Base-by-base conservation (phyloP, 495 filamentous ascomycete species). In the Pyrenula aspistea region DNA sequence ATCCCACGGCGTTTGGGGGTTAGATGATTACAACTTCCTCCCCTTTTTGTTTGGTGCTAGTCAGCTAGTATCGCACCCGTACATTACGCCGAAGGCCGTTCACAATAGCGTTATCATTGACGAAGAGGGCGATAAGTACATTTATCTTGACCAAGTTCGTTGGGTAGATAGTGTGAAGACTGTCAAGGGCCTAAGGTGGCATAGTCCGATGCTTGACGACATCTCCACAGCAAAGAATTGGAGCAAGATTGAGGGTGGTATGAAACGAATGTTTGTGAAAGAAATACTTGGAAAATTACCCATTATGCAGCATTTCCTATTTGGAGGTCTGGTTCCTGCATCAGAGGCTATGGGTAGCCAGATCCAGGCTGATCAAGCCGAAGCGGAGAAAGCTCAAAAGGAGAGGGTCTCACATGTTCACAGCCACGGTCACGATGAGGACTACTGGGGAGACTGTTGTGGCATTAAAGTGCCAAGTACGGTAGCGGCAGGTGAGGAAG, bases 291-390 rank as follows among this genome's bases (percentile, higher is more conserved):
- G 86, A 22, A 99, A 99, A 71, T 67, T 97, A 55, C 94, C 94
- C 4, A 93, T 99, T 48, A 96, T 96, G 85, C 93, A 99, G 66
- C 94, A 99, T 68, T 97, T 99, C 65, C 65, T 94, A 24, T 99
- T 99, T 68, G 93, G 94, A 15, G 79, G 77, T 50, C 71, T 98
- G 47, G 73, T 99, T 2, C 85, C 89, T 1, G 88, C 91, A 1
- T 81, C 71, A 1, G 80, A 89, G 56, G 88, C 82, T 1, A 96
- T 97, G 93, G 85, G 83, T 49, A 71, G 71, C 51, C 56, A 49
- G 36, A 63, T 61, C 51, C 76, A 72, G 42, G 80, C 80, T 59
- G 74, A 74, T 12, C 73, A 76, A 25, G 67, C 60, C 0, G 80
- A 78, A 21, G 68, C 73, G 0, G 77, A 73, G 53, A 62, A 63